phyloP scores from a whole-genome alignment of 202 grass and related monocot genomes.

The Digitaria exilis region DNA sequence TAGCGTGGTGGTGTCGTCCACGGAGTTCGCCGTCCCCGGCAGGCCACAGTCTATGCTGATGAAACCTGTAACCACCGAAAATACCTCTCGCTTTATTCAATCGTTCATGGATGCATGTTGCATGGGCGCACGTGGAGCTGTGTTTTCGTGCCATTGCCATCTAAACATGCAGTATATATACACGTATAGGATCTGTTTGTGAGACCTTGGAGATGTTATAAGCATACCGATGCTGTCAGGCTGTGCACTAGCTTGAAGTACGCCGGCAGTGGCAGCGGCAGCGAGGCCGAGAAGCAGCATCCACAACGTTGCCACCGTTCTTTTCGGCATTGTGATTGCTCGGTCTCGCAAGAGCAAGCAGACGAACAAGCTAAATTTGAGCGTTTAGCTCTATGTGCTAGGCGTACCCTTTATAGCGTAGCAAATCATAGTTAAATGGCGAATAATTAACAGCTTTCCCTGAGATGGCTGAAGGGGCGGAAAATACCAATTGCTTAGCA shows the following conservation, averaged over 20 bases:
- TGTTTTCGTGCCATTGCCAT: background rate
- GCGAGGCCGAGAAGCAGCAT: conserved; percentile 1
- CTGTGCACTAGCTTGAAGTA: conserved; percentile 16
- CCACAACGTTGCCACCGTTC: background rate
- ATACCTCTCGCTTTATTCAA: background rate
- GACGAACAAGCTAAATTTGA: no score
- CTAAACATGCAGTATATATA: background rate
- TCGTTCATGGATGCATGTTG: background rate
- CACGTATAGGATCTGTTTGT: background rate
- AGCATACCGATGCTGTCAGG: conserved; percentile 1
- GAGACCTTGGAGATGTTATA: background rate
- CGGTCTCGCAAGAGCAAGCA: background rate
- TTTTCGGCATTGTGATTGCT: background rate
- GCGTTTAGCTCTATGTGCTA: background rate
- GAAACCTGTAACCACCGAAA: conserved; percentile 46
- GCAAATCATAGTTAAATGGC: background rate
- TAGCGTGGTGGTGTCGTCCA: conserved; percentile 23
- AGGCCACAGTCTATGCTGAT: conserved; percentile 63
- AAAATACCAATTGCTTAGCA: background rate
- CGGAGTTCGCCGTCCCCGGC: conserved; percentile 22
- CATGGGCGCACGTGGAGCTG: background rate
- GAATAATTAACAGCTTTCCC: background rate
- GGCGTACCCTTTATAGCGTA: background rate
- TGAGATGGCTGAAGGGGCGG: background rate
- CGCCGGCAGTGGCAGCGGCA: background rate